A percentile compares a stretch with the other conserved stretches of the same genome.
These are phyloP conservation scores for Scedosporium boydii DNA, from an alignment of 2,329 filamentous ascomycete species.

Conservation along the genomic window DNA sequence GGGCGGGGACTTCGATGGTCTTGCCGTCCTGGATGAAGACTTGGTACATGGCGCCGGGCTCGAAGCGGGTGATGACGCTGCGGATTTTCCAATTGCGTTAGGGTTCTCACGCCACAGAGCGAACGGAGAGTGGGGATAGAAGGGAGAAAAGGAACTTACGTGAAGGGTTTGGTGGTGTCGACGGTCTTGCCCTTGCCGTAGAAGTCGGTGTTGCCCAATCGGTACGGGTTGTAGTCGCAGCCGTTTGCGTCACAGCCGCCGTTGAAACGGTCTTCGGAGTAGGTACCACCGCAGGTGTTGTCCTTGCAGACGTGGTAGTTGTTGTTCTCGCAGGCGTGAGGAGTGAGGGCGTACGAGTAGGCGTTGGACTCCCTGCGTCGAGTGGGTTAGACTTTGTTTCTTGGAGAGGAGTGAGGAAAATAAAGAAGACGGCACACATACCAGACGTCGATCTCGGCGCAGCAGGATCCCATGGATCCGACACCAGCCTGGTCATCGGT, in stretches of 20 bases:
- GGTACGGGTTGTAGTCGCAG: slow-evolving; percentile 58
- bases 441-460: slow-evolving; percentile 49
- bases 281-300: slow-evolving; percentile 35
- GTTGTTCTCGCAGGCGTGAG: slow-evolving; percentile 41
- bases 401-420: too few species aligned
- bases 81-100: neutral
- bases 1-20: slow-evolving; percentile 36
- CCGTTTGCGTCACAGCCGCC: slow-evolving; percentile 55
- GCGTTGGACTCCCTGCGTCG: slow-evolving; percentile 38
- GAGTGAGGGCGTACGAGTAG: slow-evolving; percentile 45
- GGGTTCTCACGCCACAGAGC: neutral
- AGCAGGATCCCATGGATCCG: slow-evolving; percentile 41
- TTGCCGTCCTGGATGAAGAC: slow-evolving; percentile 52
- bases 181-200: slow-evolving; percentile 48
- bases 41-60: slow-evolving; percentile 39
- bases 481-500: slow-evolving; percentile 42
- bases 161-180: slow-evolving; percentile 47
- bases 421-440: too few species aligned
- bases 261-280: slow-evolving; percentile 38
- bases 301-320: slow-evolving; percentile 25
- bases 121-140: neutral
- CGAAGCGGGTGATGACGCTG: slow-evolving; percentile 52
- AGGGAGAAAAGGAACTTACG: slow-evolving; percentile 11
- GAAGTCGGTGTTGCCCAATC: slow-evolving; percentile 50
- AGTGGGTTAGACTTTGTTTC: too few species aligned